These are phyloP conservation scores for Cystobasidium tubakii DNA, from an alignment of 768 basidiomycete genomes.

Conservation along the genomic window DNA sequence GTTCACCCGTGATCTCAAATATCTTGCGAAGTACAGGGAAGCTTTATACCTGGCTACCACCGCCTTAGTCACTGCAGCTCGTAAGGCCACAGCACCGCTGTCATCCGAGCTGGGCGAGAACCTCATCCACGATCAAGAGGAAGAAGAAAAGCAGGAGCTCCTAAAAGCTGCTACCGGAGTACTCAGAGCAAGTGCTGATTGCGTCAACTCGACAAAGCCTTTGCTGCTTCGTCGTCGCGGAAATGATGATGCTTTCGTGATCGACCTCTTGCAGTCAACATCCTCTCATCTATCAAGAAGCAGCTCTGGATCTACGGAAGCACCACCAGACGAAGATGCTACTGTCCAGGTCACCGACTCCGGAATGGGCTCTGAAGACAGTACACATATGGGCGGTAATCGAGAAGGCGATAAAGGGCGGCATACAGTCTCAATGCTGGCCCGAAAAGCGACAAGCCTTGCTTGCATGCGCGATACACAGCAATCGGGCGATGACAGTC, in stretches of 20 bases:
- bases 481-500: constrained; percentile 39
- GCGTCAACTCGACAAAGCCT: constrained; percentile 74
- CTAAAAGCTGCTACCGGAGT: constrained; percentile 82
- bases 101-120: constrained; percentile 48
- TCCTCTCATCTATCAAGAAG: neutral
- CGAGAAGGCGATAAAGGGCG: constrained; percentile 40
- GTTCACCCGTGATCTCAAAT: constrained; percentile 53
- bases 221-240: constrained; percentile 54
- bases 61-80: constrained; percentile 78
- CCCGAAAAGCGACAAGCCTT: constrained; percentile 49
- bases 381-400: constrained; percentile 6
- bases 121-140: constrained; percentile 56
- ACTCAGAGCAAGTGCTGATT: constrained; percentile 79
- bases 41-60: constrained; percentile 77
- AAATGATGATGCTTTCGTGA: constrained; percentile 20
- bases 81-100: constrained; percentile 60
- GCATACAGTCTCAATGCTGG: constrained; percentile 50
- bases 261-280: neutral
- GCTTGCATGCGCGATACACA: constrained; percentile 45
- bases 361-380: constrained; percentile 39
- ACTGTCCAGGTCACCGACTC: constrained; percentile 38
- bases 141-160: constrained; percentile 70
- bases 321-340: constrained; percentile 9
- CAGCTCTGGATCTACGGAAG: constrained; percentile 13
- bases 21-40: constrained; percentile 67